These are phyloP conservation scores for Pseudogymnoascus pannorum DNA, from an alignment of 2,329 filamentous ascomycete species.

Conservation along the genomic window DNA sequence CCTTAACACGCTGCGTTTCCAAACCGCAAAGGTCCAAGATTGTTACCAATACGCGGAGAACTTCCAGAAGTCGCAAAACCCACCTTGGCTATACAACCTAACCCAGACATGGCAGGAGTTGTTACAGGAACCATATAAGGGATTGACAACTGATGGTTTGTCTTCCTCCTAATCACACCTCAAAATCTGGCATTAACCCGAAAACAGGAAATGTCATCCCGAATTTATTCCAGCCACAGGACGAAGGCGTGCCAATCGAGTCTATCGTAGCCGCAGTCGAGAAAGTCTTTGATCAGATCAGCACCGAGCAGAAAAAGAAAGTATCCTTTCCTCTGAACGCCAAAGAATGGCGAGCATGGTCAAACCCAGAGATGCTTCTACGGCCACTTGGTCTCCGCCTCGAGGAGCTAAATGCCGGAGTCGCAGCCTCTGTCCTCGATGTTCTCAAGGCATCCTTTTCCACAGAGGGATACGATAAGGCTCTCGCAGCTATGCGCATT, in stretches of 20 bases:
- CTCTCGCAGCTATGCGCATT: conserved; percentile 11
- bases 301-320: conserved; percentile 10
- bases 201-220: conserved; percentile 42
- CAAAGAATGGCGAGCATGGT: conserved; percentile 15
- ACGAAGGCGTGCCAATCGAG: conserved; percentile 21
- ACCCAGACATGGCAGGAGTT: conserved; percentile 67
- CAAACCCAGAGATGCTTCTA: conserved; percentile 16
- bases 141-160: conserved; percentile 26
- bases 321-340: conserved; percentile 55
- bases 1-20: conserved; percentile 53
- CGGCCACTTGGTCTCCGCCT: conserved; percentile 12
- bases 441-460: conserved; percentile 15
- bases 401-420: conserved; percentile 10
- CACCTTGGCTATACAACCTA: conserved; percentile 60
- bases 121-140: conserved; percentile 32
- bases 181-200: conserved; percentile 46
- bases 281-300: conserved; percentile 10
- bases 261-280: conserved; percentile 43
- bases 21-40: conserved; percentile 54
- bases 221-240: conserved; percentile 14
- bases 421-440: conserved; percentile 10
- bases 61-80: conserved; percentile 51
- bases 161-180: conserved; percentile 29
- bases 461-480: conserved; percentile 15
- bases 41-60: conserved; percentile 53